Base-by-base conservation (phyloP, 2,329 filamentous ascomycete species). In the Penicillium brevicompactum region DNA sequence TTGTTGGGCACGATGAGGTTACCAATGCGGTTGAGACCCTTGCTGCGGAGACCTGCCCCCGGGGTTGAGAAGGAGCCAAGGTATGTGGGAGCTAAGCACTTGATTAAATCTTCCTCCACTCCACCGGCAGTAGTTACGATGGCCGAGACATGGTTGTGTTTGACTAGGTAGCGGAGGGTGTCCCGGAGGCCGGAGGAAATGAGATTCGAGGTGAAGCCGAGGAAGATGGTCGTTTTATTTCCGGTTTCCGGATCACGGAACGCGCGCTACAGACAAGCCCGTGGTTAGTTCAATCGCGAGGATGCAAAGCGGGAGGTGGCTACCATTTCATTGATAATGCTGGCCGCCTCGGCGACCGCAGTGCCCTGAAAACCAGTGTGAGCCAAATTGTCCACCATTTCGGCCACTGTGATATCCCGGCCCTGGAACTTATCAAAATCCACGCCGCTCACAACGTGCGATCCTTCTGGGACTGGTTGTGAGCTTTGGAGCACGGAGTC, bases 51-150 rank as follows among this genome's bases (percentile, higher is more conserved):
- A 1, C 85, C 84, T 8, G 89, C 87, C 13, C 94, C 94, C 1
- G 83, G 78, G 0, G 90, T 87, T 49, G 83, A 85, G 76, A 97
- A 99, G 1, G 90, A 87, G 43, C 91, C 91, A 70, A 97, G 86
- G 74, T 97, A 99, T 0, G 94, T 99, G 49, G 91, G 88, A 10
- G 89, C 94, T 2, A 99, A 86, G 67, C 94, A 99, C 79, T 99
- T 99, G 82, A 99, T 99, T 55, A 99, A 87, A 75, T 99, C 94
- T 73, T 99, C 94, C 75, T 99, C 94, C 49, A 99, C 85, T 47
- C 94, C 94, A 43, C 94, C 94, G 0, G 94, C 94, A 0, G 94
- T 96, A 22, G 94, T 96, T 57, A 99, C 94, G 67, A 99, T 91
- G 63, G 89, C 90, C 1, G 91, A 94, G 60, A 99, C 87, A 71